Evolutionary conservation across 805 yeast species (phyloP).

Genomic region (Blastobotrys parvus): DNA sequence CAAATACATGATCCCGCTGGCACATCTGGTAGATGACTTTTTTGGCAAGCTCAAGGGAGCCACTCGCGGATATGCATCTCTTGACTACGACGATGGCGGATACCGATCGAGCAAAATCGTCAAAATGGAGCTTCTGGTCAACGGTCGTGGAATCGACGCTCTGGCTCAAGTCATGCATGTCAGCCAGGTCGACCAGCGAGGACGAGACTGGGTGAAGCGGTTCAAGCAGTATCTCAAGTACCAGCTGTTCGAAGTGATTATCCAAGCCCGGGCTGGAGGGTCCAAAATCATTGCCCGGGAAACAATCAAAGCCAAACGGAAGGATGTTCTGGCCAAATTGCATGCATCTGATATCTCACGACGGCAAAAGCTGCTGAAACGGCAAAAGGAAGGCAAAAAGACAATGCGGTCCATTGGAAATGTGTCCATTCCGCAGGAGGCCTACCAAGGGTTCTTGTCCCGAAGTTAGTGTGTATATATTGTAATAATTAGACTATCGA

Average conservation of each 20-base stretch:
- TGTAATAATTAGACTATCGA: background rate
- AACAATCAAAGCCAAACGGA: constrained; percentile 85
- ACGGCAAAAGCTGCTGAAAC: constrained; percentile 75
- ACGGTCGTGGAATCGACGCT: constrained; percentile 86
- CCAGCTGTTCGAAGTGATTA: constrained; percentile 85
- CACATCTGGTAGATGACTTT: constrained; percentile 89
- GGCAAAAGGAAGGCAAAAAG: constrained; percentile 92
- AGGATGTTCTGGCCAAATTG: constrained; percentile 87
- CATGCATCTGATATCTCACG: constrained; percentile 92
- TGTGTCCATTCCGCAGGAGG: constrained; percentile 71
- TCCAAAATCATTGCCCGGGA: constrained; percentile 80
- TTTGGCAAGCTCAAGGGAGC: constrained; percentile 87
- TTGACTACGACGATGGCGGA: constrained; percentile 93
- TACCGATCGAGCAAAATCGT: constrained; percentile 72
- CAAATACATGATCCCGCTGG: constrained; percentile 74
- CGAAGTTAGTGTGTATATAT: constrained; percentile 9
- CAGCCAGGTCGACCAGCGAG: constrained; percentile 63
- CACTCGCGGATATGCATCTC: constrained; percentile 86
- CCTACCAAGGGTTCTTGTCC: constrained; percentile 74
- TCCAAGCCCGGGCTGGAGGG: constrained; percentile 74
- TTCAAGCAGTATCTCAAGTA: constrained; percentile 71
- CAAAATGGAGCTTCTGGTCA: constrained; percentile 80
- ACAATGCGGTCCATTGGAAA: constrained; percentile 71
- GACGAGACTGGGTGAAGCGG: constrained; percentile 73
- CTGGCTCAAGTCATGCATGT: constrained; percentile 83